Evolutionary conservation across 441 rosid species (phyloP).

Genomic region (Adansonia grandidieri): DNA sequence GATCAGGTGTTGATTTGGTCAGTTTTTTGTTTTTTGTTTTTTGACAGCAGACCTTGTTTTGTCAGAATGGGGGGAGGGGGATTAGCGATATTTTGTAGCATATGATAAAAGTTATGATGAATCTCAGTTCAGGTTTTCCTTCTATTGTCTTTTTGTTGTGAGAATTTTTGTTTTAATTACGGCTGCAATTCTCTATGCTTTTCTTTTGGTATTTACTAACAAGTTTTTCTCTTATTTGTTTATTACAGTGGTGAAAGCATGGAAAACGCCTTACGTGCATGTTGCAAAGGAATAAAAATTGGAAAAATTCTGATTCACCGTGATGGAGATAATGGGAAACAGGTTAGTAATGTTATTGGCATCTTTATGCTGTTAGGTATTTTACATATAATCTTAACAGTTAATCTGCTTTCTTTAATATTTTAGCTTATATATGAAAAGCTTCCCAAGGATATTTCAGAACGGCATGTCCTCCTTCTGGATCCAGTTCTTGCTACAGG

Average conservation of each 20-base stretch:
- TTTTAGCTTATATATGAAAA: constrained; percentile 92
- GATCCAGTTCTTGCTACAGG: constrained; percentile 98
- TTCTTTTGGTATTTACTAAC: constrained; percentile 2
- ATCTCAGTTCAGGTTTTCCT: neutral
- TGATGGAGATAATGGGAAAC: constrained; percentile 94
- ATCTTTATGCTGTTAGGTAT: constrained; percentile 3
- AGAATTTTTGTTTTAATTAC: constrained; percentile 18
- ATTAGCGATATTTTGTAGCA: neutral
- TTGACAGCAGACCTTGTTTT: constrained; percentile 12
- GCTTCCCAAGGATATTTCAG: constrained; percentile 94
- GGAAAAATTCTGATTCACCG: constrained; percentile 96
- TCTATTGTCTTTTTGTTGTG: constrained; percentile 15
- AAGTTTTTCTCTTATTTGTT: constrained; percentile 1
- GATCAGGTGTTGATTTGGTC: constrained; percentile 41
- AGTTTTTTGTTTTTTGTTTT: constrained; percentile 30
- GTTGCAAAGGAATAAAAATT: constrained; percentile 95
- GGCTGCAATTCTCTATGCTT: constrained; percentile 17
- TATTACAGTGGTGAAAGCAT: constrained; percentile 87
- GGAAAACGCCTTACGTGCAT: constrained; percentile 97
- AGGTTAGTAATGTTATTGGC: constrained; percentile 44
- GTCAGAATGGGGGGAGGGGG: constrained; percentile 13
- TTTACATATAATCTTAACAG: constrained; percentile 12
- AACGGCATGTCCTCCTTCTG: constrained; percentile 91
- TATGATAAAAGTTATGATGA: neutral
- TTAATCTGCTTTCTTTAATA: neutral